These are phyloP conservation scores for Eurotiales sp. DNA, from an alignment of 2,329 filamentous ascomycete species.

Conservation along the genomic window DNA sequence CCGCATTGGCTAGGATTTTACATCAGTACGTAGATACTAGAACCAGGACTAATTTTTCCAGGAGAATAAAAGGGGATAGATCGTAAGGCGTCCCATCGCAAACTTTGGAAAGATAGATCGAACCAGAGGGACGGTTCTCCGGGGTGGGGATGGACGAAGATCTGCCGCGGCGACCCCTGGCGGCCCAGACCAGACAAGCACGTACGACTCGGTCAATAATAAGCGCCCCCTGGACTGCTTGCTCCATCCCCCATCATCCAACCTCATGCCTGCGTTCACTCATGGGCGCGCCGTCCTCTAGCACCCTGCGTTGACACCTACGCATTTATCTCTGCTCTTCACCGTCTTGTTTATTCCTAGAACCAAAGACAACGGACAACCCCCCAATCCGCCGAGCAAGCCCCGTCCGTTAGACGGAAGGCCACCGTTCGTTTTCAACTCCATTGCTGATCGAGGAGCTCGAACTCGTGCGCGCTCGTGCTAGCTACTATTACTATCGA, in stretches of 20 bases:
- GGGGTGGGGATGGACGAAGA: constrained; percentile 3
- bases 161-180: constrained; percentile 11
- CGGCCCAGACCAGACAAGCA: background rate
- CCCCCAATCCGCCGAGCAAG: background rate
- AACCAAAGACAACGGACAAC: background rate
- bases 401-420: constrained; percentile 14
- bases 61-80: background rate
- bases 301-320: background rate
- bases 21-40: too few species aligned
- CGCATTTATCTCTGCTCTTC: background rate
- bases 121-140: background rate
- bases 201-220: background rate
- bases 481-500: too few species aligned
- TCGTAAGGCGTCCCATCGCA: too few species aligned
- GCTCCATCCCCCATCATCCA: background rate
- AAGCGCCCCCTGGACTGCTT: background rate
- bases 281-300: constrained; percentile 9
- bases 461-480: constrained; percentile 2
- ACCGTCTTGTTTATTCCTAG: background rate
- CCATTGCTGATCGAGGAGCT: background rate
- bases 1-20: too few species aligned
- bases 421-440: background rate
- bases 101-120: background rate
- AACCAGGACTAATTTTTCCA: too few species aligned
- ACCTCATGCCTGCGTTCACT: background rate